Evolutionary conservation across 805 yeast genomes (phyloP), one percentile per base, ranked within the genome.

Genomic region (Ogataea paradorogensis): DNA sequence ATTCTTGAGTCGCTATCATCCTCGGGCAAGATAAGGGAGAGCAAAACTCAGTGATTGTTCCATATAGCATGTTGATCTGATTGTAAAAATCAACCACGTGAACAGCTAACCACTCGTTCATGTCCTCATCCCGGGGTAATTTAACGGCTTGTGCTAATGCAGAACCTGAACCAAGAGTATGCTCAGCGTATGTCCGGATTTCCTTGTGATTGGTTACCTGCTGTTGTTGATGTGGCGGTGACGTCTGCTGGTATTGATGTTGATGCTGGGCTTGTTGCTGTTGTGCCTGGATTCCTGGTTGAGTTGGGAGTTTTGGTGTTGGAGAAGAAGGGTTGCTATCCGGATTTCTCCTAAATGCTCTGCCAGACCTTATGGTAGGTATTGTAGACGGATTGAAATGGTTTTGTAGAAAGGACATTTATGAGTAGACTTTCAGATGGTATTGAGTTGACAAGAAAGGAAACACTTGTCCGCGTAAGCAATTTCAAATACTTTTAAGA

Each of bases 21-120:
- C 93, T 70, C 2, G 99, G 98, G 61, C 99, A 93, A 2, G 95
- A 76, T n/a, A 69, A 63, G 2, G 98, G 97, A 0, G 97, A 88
- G 62, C 99, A 93, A 57, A 93, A 90, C 65, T 89, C 96, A 1
- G 98, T 91, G 48, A 93, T 85, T 3, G 97, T 80, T 8, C 97
- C 96, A 54, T 93, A 91, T 7, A 91, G 69, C 99, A 91, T 93
- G 64, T 91, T 91, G 50, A 91, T 82, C 61, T 91, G 99, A 61
- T 90, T 90, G 66, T 86, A 91, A 59, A 91, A 93, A 62, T 91
- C 98, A 13, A 90, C 97, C n/a, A 91, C 93, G 60, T 91, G 96
- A 9, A 90, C 95, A 0, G 99, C 98, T 41, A 91, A 65, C 99
- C 99, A 91, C 61, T 91, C 99, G 53, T 84, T 82, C 40, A 80